Percentiles rank a stretch among this genome's conserved stretches.
Conservation (phyloP, 1,284 basidiomycete species). For the Tilletia caries region DNA sequence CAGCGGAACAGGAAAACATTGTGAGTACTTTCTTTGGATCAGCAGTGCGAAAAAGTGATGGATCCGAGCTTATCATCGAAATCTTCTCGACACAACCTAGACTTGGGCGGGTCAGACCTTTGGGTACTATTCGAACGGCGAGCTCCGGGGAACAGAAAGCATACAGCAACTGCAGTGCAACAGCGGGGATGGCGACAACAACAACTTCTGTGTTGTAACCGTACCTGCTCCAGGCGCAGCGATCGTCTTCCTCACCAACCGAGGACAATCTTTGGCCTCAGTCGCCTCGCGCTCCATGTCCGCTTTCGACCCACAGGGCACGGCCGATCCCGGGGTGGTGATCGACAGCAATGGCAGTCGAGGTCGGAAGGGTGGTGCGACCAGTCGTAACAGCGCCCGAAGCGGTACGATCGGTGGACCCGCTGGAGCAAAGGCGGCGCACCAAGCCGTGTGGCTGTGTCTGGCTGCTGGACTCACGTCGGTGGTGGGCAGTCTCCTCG, state of each 20-base stretch:
- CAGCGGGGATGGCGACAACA: background rate
- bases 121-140: slow-evolving; percentile 69
- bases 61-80: background rate
- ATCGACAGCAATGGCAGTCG: slow-evolving; percentile 16
- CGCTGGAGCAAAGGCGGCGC: background rate
- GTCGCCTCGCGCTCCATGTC: background rate
- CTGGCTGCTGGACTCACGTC: background rate
- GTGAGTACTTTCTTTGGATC: slow-evolving; percentile 13
- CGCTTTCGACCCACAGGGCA: slow-evolving; percentile 17
- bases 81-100: slow-evolving; percentile 4
- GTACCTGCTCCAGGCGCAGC: slow-evolving; percentile 71
- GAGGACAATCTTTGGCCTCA: slow-evolving; percentile 8
- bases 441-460: background rate
- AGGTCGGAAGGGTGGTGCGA: slow-evolving; percentile 11
- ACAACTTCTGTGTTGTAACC: slow-evolving; percentile 62
- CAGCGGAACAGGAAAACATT: slow-evolving; percentile 67
- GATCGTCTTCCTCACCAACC: slow-evolving; percentile 65
- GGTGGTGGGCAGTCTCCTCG: background rate
- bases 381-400: slow-evolving; percentile 1
- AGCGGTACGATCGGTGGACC: background rate
- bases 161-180: slow-evolving; percentile 63
- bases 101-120: slow-evolving; percentile 72
- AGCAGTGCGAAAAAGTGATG: background rate
- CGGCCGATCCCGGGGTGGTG: slow-evolving; percentile 3
- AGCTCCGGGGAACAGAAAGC: slow-evolving; percentile 60